Conservation (phyloP, 2,329 filamentous ascomycete species). For the Penicillium sp. region DNA sequence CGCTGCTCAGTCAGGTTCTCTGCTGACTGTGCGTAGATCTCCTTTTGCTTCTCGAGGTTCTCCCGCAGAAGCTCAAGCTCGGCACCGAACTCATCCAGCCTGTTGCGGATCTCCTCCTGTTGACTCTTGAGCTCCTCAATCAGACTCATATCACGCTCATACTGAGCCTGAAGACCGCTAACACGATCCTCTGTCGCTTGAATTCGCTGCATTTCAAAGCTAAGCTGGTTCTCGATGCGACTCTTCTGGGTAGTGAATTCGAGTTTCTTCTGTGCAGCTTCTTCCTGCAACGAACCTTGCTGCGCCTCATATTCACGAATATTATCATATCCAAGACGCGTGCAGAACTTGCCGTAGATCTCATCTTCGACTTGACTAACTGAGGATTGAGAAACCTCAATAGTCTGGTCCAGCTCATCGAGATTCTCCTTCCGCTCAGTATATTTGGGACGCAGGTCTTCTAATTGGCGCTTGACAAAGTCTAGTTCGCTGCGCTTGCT, state of each 20-base stretch:
- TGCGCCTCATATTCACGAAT: slow-evolving; percentile 93
- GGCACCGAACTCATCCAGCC: slow-evolving; percentile 70
- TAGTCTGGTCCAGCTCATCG: slow-evolving; percentile 58
- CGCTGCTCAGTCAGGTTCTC: slow-evolving; percentile 78
- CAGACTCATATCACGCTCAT: slow-evolving; percentile 66
- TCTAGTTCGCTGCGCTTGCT: slow-evolving; percentile 82
- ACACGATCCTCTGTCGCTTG: slow-evolving; percentile 70
- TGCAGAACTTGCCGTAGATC: slow-evolving; percentile 83
- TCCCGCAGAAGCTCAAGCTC: slow-evolving; percentile 76
- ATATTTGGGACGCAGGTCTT: slow-evolving; percentile 75
- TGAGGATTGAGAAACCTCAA: slow-evolving; percentile 59
- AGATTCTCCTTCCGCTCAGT: slow-evolving; percentile 70
- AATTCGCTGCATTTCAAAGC: slow-evolving; percentile 69
- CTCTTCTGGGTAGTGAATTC: slow-evolving; percentile 80
- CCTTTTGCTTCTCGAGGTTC: slow-evolving; percentile 67
- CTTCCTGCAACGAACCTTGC: slow-evolving; percentile 88
- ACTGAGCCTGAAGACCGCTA: slow-evolving; percentile 64
- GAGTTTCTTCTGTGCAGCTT: slow-evolving; percentile 81
- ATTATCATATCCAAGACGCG: slow-evolving; percentile 79
- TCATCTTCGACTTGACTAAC: slow-evolving; percentile 84
- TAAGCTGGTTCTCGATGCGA: slow-evolving; percentile 60
- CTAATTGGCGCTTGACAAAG: slow-evolving; percentile 70
- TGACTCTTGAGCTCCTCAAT: slow-evolving; percentile 70
- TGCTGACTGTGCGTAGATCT: slow-evolving; percentile 66
- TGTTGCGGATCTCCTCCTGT: slow-evolving; percentile 72